Percentiles rank a stretch among this genome's conserved stretches.
Evolutionary conservation across 208 protist species (phyloP).

Genomic region (Crithidia brevicula): DNA sequence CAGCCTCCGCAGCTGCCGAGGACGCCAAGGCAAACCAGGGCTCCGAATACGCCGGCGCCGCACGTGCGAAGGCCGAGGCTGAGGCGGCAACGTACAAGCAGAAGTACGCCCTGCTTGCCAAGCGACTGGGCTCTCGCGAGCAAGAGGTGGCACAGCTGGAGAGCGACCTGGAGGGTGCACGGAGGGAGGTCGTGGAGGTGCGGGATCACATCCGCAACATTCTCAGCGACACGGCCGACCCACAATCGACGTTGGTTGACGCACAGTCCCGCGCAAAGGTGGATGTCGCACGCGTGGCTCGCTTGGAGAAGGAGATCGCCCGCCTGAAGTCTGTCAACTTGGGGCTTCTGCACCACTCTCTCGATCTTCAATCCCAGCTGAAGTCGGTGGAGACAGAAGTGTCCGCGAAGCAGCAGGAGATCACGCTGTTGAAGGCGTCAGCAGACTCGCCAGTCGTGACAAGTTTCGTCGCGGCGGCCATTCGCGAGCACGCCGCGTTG

Average conservation of each 20-base stretch:
- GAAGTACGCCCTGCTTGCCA: conserved; percentile 67
- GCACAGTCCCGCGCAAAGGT: conserved; percentile 11
- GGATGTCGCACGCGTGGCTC: conserved; percentile 26
- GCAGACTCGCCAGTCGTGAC: conserved; percentile 65
- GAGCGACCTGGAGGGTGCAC: conserved; percentile 60
- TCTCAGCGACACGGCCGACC: conserved; percentile 17
- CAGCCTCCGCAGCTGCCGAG: not conserved
- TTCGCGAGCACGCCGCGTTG: conserved; percentile 81
- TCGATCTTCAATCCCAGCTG: conserved; percentile 74
- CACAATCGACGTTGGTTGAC: not conserved
- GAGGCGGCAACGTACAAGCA: conserved; percentile 80
- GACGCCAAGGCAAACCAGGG: not conserved
- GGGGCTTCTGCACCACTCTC: conserved; percentile 73
- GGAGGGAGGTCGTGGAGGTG: conserved; percentile 55
- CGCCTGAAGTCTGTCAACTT: conserved; percentile 89
- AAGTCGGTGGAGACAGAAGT: conserved; percentile 75
- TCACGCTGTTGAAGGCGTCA: conserved; percentile 75
- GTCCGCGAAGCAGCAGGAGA: conserved; percentile 64
- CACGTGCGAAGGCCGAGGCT: conserved; percentile 57
- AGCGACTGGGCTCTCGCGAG: conserved; percentile 71
- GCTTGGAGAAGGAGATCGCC: conserved; percentile 72
- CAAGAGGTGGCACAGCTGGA: conserved; percentile 76
- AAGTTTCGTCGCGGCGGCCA: conserved; percentile 83
- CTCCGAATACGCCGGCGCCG: conserved; percentile 28
- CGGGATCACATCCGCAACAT: conserved; percentile 53